Base-by-base conservation (phyloP, 2,329 filamentous ascomycete genomes). In the Cadophora sp. region DNA sequence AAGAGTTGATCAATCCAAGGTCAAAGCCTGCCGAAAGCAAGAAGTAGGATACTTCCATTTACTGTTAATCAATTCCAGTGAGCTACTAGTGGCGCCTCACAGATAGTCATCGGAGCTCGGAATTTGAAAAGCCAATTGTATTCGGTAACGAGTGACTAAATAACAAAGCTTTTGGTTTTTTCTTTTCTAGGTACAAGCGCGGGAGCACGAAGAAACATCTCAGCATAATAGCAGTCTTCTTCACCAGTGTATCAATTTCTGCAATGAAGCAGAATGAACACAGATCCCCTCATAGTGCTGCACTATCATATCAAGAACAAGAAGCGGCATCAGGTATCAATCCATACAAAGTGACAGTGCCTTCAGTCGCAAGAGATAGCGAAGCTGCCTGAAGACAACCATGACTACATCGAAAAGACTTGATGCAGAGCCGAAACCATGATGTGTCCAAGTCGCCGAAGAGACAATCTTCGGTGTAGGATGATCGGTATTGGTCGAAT, bases 381-480 rank as follows among this genome's bases (percentile, higher is more conserved):
- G 69, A 69, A 68, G 72, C 67, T 60, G 67, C 65, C 69, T 62
- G 27, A 61, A 60, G 69, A 72, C 71, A 69, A 67, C 72, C 11
- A 68, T 69, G 65, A 70, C 63, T 73, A 65, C 69, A 63, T 70
- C 71, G 73, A 62, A 64, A 69, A 71, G 73, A 71, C 69, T 61
- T 62, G 71, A 71, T 73, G 83, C 84, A 86, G 86, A 86, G 82
- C 80, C 82, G 82, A 87, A 87, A 87, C 79, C 83, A 86, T 87
- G 79, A 86, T 83, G 81, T 87, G 83, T 87, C 85, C 85, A 87
- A 87, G 82, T 80, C 83, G 81, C 83, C 81, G 81, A 77, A 81
- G 81, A 82, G 80, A 79, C 80, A 82, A 83, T 79, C 76, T 77
- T 78, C 78, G 81, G 82, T 79, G 82, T 87, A 87, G 84, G 83